phyloP scores from a whole-genome alignment of 2,329 filamentous ascomycete species.

The Eurotiales sp. region DNA sequence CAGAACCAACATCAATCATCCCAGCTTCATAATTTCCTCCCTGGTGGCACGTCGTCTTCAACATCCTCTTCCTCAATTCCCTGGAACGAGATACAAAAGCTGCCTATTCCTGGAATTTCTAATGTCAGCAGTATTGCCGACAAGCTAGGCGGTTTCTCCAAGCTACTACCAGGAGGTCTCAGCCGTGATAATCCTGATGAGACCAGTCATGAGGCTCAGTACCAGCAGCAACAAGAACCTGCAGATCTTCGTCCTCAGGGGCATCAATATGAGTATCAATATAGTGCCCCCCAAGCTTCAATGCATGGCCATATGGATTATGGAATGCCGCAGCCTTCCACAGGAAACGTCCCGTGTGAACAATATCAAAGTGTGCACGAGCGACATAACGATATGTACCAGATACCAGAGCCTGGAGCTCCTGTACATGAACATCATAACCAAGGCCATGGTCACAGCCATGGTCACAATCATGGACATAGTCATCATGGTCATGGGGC shows the following conservation, averaged over 20 bases:
- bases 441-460: slow-evolving; percentile 4
- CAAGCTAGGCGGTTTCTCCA: slow-evolving; percentile 12
- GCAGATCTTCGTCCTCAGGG: slow-evolving; percentile 5
- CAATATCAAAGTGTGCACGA: slow-evolving; percentile 10
- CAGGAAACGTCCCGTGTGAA: slow-evolving; percentile 17
- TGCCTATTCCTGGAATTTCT: slow-evolving; percentile 37
- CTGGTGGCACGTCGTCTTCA: slow-evolving; percentile 2
- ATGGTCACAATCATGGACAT: slow-evolving; percentile 8
- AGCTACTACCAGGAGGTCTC: slow-evolving; percentile 8
- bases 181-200: slow-evolving; percentile 11
- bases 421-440: slow-evolving; percentile 7
- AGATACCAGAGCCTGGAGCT: slow-evolving; percentile 15
- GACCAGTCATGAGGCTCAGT: slow-evolving; percentile 19
- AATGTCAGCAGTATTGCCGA: slow-evolving; percentile 29
- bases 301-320: neutral
- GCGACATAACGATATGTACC: slow-evolving; percentile 14
- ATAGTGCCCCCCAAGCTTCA: neutral
- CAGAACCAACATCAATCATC: slow-evolving; percentile 24
- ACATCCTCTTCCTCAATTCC: slow-evolving; percentile 24
- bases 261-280: slow-evolving; percentile 10
- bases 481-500: slow-evolving; percentile 6
- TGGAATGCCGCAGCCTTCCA: neutral
- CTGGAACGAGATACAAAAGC: slow-evolving; percentile 29
- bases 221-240: slow-evolving; percentile 14
- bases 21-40: neutral